Evolutionary conservation across 441 rosid genomes (phyloP), one percentile per base, ranked within the genome.

Genomic region (Pelargonium myrrhifolium): DNA sequence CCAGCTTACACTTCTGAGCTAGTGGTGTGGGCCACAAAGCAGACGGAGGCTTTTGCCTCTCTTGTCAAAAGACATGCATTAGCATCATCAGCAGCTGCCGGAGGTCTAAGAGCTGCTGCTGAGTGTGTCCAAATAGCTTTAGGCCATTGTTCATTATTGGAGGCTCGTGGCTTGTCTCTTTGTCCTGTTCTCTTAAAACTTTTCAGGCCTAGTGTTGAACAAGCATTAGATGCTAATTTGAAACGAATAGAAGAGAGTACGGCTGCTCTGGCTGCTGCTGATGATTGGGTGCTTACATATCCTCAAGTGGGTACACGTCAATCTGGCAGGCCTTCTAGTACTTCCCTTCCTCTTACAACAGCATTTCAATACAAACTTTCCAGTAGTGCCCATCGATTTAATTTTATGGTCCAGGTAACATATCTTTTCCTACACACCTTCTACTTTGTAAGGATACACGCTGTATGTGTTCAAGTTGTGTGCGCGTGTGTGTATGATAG

Each of bases 51-150:
- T 14, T 92, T 92, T 80, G 90, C 97, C 65, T 82, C 76, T 75
- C 99, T 92, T 78, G 97, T 94, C 66, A 87, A 95, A 79, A 83
- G 99, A 72, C 98, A 95, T 67, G 98, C 99, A 67, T 81, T 95
- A 74, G 86, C 97, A 64, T 95, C 99, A 66, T 86, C 99, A 62
- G 97, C 98, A 64, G 98, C 99, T 78, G 99, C 98, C 47, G 99
- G 98, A 55, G 99, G 99, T 68, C 84, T 95, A 75, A 83, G 99
- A 84, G 94, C 98, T 69, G 99, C 99, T 39, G 98, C 98, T 62
- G 99, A 95, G 77, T 95, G 99, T 77, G 99, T 92, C 75, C 98
- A 92, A 80, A 90, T 94, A 84, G 99, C 99, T 67, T 80, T 94
- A 71, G 99, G 99, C 69, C 99, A 94, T 85, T 94, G 99, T 81